Percentiles rank a stretch among this genome's conserved stretches.
Conservation (phyloP, 2,329 filamentous ascomycete species). For the Botrytis pseudocinerea region DNA sequence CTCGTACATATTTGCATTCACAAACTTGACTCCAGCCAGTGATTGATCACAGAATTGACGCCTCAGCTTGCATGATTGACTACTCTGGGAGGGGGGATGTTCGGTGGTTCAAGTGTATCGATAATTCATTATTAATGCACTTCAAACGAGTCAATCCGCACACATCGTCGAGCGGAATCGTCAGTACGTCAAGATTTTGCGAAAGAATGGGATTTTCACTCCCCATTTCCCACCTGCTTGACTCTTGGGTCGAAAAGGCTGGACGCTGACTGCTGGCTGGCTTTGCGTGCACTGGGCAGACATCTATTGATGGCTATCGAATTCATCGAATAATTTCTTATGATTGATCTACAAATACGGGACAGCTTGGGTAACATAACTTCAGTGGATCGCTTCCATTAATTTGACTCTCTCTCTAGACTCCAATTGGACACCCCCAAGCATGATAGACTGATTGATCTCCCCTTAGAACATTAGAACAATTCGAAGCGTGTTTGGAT, state of each 20-base stretch:
- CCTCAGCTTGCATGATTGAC: conserved; percentile 5
- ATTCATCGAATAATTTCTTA: conserved; percentile 2
- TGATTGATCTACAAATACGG: conserved; percentile 14
- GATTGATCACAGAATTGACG: conserved; percentile 1
- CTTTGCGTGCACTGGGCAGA: conserved; percentile 2
- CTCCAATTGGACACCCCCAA: not conserved
- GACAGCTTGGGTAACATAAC: conserved; percentile 12
- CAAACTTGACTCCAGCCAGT: conserved; percentile 15
- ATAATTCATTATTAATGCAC: conserved; percentile 11
- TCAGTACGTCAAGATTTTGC: not conserved
- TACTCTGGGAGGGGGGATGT: not conserved
- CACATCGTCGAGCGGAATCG: conserved; percentile 8
- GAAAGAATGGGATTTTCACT: not conserved
- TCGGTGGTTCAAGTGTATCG: conserved; percentile 10
- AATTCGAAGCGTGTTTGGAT: conserved; percentile 13
- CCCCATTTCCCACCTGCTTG: not conserved
- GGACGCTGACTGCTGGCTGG: conserved; percentile 4
- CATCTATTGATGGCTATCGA: conserved; percentile 17
- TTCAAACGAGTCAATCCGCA: conserved; percentile 17
- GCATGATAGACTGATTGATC: conserved; percentile 19
- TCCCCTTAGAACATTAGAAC: conserved; percentile 12
- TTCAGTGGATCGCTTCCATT: not conserved
- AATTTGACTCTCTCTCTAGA: not conserved
- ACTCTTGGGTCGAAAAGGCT: not conserved
- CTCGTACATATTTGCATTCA: conserved; percentile 17